Evolutionary conservation across 495 filamentous ascomycete genomes (phyloP), one percentile per base, ranked within the genome.

Genomic region (Podospora appendiculata): DNA sequence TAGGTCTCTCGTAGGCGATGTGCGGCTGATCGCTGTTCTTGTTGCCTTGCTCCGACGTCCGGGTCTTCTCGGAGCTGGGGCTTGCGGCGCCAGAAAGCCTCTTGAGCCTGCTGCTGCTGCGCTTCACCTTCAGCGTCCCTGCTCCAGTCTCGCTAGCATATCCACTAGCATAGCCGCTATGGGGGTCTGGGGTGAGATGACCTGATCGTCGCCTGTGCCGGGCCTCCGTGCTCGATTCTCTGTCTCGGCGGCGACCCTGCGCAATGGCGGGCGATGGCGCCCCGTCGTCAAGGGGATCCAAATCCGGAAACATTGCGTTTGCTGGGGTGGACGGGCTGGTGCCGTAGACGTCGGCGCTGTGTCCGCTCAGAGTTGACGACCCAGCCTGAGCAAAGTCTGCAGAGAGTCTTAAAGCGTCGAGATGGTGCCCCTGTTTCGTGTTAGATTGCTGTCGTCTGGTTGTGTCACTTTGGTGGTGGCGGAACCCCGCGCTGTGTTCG

Each of bases 181-280:
- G 56, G 3, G 67, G 59, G 32, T 79, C 76, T 0, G 77, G 75
- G 0, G 66, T 69, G 11, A 58, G 54, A 43, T 64, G 69, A 13
- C 69, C 70, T 11, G 74, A 70, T 14, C 62, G 65, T 44, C 70
- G 69, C 41, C 69, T 65, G 43, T 66, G 54, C 32, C 63, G 57
- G 17, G 57, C 50, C 8, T 70, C 74, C 39, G 59, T 54, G 52
- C 65, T 74, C 39, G 60, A 45, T 51, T 68, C 65, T 53, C 70
- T 54, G 64, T 77, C 65, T 44, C 77, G 70, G n/a, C 74, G 64
- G 50, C 75, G 65, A 52, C 74, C 67, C 70, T 84, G 75, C 46
- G 81, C 77, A 17, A 89, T 74, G 1, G 81, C 78, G 4, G 86
- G 86, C 4, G 83, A 83, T 8, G 86, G 86, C 1, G 86, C 86